phyloP scores from a whole-genome alignment of 1,284 basidiomycete species.

The Quambalaria eucalypti region DNA sequence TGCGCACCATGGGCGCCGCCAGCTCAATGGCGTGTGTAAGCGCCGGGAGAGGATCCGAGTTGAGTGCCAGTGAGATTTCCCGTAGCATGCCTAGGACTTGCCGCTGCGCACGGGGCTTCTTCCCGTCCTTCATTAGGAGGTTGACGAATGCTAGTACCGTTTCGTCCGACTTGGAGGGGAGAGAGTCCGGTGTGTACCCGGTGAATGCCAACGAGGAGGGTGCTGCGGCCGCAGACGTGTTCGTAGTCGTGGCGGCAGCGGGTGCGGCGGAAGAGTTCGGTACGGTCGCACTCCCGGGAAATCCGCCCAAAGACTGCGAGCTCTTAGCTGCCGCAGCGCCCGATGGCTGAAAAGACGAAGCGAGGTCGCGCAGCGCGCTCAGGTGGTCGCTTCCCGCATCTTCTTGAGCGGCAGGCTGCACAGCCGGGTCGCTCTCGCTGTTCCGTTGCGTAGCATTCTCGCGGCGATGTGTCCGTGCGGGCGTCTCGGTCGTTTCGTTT shows the following conservation, averaged over 20 bases:
- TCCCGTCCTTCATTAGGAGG: conserved; percentile 49
- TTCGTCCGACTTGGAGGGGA: conserved; percentile 34
- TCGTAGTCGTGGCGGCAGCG: not conserved
- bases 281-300: not conserved
- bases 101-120: conserved; percentile 44
- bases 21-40: conserved; percentile 43
- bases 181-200: conserved; percentile 17
- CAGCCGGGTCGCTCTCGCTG: not conserved
- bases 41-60: conserved; percentile 45
- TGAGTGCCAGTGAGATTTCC: conserved; percentile 35
- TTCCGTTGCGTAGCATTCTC: not conserved
- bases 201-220: not conserved
- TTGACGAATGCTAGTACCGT: conserved; percentile 44
- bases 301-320: no score
- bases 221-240: not conserved
- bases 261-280: not conserved
- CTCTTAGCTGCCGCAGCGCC: not conserved
- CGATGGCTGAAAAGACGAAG: not conserved
- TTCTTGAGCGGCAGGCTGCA: no score
- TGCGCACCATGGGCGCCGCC: conserved; percentile 42
- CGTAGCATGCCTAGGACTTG: conserved; percentile 41
- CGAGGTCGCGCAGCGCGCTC: not conserved
- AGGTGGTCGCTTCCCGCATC: not conserved
- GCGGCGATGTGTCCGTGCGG: not conserved
- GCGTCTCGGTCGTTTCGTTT: not conserved